A percentile compares a stretch with the other conserved stretches of the same genome.
phyloP scores from a whole-genome alignment of 345 rosid species.

The Firmiana major region DNA sequence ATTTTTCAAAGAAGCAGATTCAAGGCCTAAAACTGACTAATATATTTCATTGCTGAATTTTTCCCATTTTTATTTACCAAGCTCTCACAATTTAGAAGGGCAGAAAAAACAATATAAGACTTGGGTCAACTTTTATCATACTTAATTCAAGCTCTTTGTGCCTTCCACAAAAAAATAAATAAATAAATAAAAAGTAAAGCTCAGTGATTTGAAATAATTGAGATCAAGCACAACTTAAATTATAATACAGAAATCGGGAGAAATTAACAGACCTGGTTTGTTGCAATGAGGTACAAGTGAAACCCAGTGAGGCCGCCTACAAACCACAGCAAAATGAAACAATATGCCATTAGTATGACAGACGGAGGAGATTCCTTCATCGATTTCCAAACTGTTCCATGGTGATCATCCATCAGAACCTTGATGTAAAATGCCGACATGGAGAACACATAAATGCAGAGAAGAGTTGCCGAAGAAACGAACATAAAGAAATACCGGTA shows the following conservation, averaged over 20 bases:
- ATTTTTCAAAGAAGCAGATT: background rate
- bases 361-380: conserved; percentile 89
- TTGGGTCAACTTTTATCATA: background rate
- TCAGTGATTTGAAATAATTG: conserved; percentile 4
- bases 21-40: conserved; percentile 2
- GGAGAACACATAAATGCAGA: conserved; percentile 84
- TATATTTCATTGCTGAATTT: background rate
- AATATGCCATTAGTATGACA: conserved; percentile 71
- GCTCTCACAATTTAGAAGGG: background rate
- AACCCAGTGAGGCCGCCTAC: conserved; percentile 96
- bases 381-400: conserved; percentile 74
- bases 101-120: background rate
- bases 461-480: conserved; percentile 80
- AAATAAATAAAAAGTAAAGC: background rate
- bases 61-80: background rate
- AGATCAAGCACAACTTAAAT: conserved; percentile 1
- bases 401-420: conserved; percentile 68
- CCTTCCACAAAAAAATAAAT: background rate
- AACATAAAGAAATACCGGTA: conserved; percentile 97
- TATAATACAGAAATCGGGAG: background rate
- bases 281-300: conserved; percentile 82
- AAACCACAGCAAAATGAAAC: conserved; percentile 88
- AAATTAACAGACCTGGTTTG: conserved; percentile 71
- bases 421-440: conserved; percentile 82
- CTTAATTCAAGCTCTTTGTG: background rate